A percentile compares a stretch with the other conserved stretches of the same genome.
Evolutionary conservation across 1,284 basidiomycete species (phyloP).

Genomic region (Leccinum pseudoinsigne): DNA sequence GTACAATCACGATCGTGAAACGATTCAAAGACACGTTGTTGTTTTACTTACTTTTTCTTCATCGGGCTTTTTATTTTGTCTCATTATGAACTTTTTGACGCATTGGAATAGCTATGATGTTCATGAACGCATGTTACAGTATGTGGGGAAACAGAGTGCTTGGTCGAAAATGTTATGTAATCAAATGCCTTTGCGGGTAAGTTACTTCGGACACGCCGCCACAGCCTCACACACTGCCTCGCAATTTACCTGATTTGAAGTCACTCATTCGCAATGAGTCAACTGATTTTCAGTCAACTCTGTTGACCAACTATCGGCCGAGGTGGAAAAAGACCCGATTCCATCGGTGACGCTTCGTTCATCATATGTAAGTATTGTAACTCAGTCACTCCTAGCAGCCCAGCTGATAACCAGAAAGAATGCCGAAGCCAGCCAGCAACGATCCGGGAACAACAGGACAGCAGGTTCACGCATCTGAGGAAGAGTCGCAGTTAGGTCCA

Average conservation of each 20-base stretch:
- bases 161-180: not conserved
- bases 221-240: not conserved
- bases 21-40: not conserved
- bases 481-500: not conserved
- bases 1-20: conserved; percentile 23
- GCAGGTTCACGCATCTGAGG: not conserved
- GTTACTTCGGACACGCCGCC: not conserved
- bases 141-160: too few species aligned
- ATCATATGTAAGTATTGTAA: not conserved
- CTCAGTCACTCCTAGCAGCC: not conserved
- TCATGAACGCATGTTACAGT: not conserved
- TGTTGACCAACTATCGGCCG: not conserved
- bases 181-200: not conserved
- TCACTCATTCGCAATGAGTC: not conserved
- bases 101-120: not conserved
- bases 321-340: not conserved
- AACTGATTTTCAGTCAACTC: not conserved
- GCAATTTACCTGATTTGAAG: not conserved
- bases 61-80: not conserved
- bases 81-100: not conserved
- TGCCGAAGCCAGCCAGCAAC: not conserved
- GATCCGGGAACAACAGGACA: not conserved
- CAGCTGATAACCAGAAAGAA: not conserved
- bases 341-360: not conserved
- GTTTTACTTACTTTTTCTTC: not conserved